phyloP scores from a whole-genome alignment of 2,329 filamentous ascomycete species.

The Juglanconis juglandina region DNA sequence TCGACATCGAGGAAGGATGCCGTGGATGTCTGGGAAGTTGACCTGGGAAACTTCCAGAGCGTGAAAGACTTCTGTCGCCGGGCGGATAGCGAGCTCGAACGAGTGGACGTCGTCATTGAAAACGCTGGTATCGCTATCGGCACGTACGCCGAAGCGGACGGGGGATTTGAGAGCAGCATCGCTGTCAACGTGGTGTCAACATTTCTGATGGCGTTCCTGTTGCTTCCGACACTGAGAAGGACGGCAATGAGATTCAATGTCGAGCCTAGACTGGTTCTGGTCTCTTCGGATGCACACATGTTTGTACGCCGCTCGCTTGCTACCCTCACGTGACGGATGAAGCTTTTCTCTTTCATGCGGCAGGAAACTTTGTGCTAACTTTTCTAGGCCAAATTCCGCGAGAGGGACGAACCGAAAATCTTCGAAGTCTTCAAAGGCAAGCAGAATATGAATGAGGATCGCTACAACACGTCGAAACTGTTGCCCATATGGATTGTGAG shows the following conservation, averaged over 20 bases:
- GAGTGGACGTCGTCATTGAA: slow-evolving; percentile 40
- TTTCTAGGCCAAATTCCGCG: slow-evolving; percentile 31
- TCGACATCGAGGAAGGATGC: slow-evolving; percentile 21
- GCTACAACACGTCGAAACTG: slow-evolving; percentile 34
- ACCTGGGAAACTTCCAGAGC: slow-evolving; percentile 44
- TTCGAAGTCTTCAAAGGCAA: slow-evolving; percentile 31
- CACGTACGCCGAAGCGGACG: slow-evolving; percentile 4
- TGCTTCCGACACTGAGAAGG: slow-evolving; percentile 39
- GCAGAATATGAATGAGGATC: slow-evolving; percentile 25
- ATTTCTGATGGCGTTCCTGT: slow-evolving; percentile 38
- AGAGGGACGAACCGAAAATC: slow-evolving; percentile 28
- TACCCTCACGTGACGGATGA: not conserved
- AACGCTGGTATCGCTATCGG: slow-evolving; percentile 36
- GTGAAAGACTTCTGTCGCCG: slow-evolving; percentile 39
- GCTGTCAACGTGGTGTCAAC: slow-evolving; percentile 46
- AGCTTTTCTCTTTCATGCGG: not conserved
- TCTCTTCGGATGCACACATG: slow-evolving; percentile 36
- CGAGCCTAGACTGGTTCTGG: slow-evolving; percentile 34
- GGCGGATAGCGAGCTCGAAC: slow-evolving; percentile 27
- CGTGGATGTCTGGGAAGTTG: slow-evolving; percentile 48
- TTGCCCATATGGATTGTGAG: slow-evolving; percentile 29
- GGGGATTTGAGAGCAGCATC: slow-evolving; percentile 34
- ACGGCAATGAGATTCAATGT: slow-evolving; percentile 32
- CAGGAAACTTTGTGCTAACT: not conserved
- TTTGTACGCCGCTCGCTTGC: slow-evolving; percentile 21